Base-by-base conservation (phyloP, 176 grass and related monocot species). In the Phyllostachys edulis region DNA sequence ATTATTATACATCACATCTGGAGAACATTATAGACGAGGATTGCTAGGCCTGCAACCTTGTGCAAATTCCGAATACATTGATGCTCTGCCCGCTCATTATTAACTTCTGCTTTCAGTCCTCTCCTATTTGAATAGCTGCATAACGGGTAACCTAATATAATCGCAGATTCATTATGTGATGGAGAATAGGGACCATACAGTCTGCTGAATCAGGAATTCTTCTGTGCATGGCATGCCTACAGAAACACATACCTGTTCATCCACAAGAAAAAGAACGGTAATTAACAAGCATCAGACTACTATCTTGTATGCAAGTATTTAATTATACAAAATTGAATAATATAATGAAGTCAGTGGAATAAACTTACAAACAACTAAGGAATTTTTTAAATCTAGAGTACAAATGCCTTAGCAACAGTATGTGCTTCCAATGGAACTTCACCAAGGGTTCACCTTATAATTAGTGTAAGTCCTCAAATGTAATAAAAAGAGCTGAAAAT, bases 71-170 rank as follows among this genome's bases (percentile, higher is more conserved):
- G 13, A 73, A 36, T 44, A 73, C 5, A 64, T 64, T 80, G 77
- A 73, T 59, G 85, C 46, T 75, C 62, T 67, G 14, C 68, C 24
- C 46, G 45, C 77, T 47, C 39, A 57, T 81, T 81, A 75, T 59
- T 74, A 46, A 87, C n/a, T 44, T 55, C 39, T 75, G 37, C 50
- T 44, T 75, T 41, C 44, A 73, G 47, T 67, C 83, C 7, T 49
- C 13, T 37, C 65, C 24, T 39, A 87, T 71, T 36, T 82, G 52
- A 20, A 32, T 68, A 37, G 21, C 41, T 79, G 59, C 52, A 56
- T 55, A 9, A 56, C 57, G 36, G 16, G 23, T 75, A 5, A 34
- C 49, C 21, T 20, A 66, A 80, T 65, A 71, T 34, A 80, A 54
- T 34, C 7, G 56, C 34, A 64, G 57, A 86, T 80, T 69, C 77